These are phyloP conservation scores for Cryptosporidium xiaoi DNA, from an alignment of 169 alveolate genomes.

Conservation along the genomic window DNA sequence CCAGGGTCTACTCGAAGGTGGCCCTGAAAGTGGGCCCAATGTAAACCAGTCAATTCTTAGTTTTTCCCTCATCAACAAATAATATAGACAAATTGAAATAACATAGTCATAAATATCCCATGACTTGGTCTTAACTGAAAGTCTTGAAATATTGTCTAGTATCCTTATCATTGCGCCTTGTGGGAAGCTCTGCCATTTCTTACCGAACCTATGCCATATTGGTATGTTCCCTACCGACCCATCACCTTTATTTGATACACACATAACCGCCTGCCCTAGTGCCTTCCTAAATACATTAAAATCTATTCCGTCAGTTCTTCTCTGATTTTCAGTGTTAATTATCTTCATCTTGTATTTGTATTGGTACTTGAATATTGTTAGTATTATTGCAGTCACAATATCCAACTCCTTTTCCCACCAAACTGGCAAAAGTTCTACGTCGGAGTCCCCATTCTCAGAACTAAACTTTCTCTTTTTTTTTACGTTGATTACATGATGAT, in stretches of 20 bases:
- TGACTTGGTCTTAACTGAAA: conserved; percentile 32
- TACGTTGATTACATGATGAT: conserved; percentile 23
- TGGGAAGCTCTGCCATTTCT: conserved; percentile 73
- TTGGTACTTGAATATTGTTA: conserved; percentile 59
- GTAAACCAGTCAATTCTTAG: conserved; percentile 61
- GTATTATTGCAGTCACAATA: conserved; percentile 50
- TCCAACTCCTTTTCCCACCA: conserved; percentile 75
- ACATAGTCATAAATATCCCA: conserved; percentile 73
- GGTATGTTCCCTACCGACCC: conserved; percentile 39
- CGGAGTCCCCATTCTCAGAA: conserved; percentile 64
- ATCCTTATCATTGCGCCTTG: conserved; percentile 74
- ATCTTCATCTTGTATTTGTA: conserved; percentile 32
- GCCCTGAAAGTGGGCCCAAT: conserved; percentile 68
- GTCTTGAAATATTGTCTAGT: conserved; percentile 41
- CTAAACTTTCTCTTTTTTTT: conserved; percentile 47
- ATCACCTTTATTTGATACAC: conserved; percentile 2
- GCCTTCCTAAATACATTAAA: conserved; percentile 11
- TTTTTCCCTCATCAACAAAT: conserved; percentile 47
- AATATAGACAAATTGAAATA: conserved; percentile 39
- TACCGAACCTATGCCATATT: conserved; percentile 72
- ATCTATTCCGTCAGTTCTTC: not conserved
- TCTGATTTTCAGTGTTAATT: conserved; percentile 24
- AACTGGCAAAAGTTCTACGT: conserved; percentile 60
- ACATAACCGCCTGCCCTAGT: conserved; percentile 11
- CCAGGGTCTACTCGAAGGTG: conserved; percentile 61